phyloP scores from a whole-genome alignment of 805 yeast species.

The Metschnikowia similis region DNA sequence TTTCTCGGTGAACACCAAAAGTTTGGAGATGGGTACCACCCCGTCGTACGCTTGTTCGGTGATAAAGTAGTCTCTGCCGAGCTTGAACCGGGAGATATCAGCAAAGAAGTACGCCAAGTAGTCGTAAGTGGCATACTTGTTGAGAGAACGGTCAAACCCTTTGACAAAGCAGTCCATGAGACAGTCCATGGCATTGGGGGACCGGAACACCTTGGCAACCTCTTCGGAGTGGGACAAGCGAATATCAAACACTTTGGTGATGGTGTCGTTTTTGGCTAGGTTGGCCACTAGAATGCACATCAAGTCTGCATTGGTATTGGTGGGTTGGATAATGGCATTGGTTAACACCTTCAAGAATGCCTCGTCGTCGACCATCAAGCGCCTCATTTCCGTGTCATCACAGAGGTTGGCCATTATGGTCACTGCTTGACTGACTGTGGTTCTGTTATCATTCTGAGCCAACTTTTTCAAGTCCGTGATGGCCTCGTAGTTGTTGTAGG shows the following conservation, averaged over 20 bases:
- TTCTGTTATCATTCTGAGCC: slow-evolving; percentile 49
- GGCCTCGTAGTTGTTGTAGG: slow-evolving; percentile 64
- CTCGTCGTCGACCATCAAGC: slow-evolving; percentile 60
- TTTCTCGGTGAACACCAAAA: slow-evolving; percentile 77
- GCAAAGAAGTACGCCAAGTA: slow-evolving; percentile 86
- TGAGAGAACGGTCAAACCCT: slow-evolving; percentile 69
- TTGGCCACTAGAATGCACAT: slow-evolving; percentile 82
- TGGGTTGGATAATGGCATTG: slow-evolving; percentile 47
- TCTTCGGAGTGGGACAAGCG: slow-evolving; percentile 32
- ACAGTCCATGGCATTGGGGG: slow-evolving; percentile 63
- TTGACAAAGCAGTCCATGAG: slow-evolving; percentile 86
- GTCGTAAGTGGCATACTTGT: slow-evolving; percentile 71
- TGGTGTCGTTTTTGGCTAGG: slow-evolving; percentile 70
- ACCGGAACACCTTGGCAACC: slow-evolving; percentile 47
- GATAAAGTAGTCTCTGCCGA: slow-evolving; percentile 75
- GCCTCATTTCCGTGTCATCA: slow-evolving; percentile 62
- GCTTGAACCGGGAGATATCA: slow-evolving; percentile 72
- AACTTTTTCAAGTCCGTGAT: slow-evolving; percentile 66
- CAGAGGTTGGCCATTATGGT: slow-evolving; percentile 82
- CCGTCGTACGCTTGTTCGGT: slow-evolving; percentile 68
- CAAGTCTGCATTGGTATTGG: slow-evolving; percentile 70
- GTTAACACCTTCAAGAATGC: slow-evolving; percentile 48
- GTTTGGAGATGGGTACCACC: slow-evolving; percentile 75
- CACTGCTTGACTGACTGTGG: slow-evolving; percentile 59
- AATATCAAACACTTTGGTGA: slow-evolving; percentile 48